Evolutionary conservation across 2,329 filamentous ascomycete genomes (phyloP), one percentile per base, ranked within the genome.

Genomic region (Aspergillaceae sp.): DNA sequence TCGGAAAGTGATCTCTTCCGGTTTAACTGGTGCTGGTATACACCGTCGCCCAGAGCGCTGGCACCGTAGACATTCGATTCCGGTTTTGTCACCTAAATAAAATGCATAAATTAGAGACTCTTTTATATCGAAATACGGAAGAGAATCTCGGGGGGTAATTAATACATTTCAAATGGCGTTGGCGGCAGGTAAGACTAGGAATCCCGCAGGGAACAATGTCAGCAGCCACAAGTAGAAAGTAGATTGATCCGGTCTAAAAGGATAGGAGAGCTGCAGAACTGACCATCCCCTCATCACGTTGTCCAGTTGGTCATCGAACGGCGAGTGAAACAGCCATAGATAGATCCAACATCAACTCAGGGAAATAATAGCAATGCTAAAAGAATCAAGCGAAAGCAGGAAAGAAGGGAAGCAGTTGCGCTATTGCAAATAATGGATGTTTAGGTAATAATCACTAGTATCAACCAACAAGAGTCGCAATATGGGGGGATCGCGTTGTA

Each of bases 231-330:
- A 37, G 42, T 40, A 11, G 37, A 6, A 38, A 11, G 42, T 44
- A 29, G 42, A 37, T 8, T 34, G 38, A 32, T 19, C 11, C 19
- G 19, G 35, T 42, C 10, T 36, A 28, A 44, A 43, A 29, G 42
- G 30, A 19, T 19, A 32, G 10, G 33, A 42, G 27, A 43, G 28
- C 8, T 29, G 32, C 37, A 34, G 33, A 3, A 64, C 62, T 62
- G 33, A 65, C 62, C 62, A 65, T 60, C 62, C 62, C 61, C 62
- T 65, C 62, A 64, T 65, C 52, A 65, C 62, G 62, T 51, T 57
- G 50, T 59, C 46, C 46, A 40, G 47, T 54, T 48, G 42, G 48
- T 53, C 49, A 48, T 54, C 44, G 48, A 46, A 46, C 43, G 46
- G 41, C 35, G 41, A 45, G 49, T 28, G 47, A 35, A 49, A 55